These are phyloP conservation scores for Opeltia flavorubescens DNA, from an alignment of 495 filamentous ascomycete species.

Conservation along the genomic window DNA sequence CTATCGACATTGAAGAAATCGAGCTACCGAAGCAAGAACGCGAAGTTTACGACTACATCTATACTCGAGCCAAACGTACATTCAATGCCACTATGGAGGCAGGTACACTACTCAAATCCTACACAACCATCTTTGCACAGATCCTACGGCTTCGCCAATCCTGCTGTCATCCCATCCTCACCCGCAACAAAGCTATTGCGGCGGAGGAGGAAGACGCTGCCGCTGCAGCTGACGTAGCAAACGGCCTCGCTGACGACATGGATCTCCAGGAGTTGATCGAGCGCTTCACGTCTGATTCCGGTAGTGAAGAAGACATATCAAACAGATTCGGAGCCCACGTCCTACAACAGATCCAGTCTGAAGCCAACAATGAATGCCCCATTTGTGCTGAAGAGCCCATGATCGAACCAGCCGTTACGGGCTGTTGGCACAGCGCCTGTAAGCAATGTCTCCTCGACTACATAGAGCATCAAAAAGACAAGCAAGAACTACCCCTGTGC, in stretches of 20 bases:
- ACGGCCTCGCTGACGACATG: slow-evolving; percentile 88
- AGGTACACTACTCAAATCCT: slow-evolving; percentile 85
- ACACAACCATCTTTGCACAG: slow-evolving; percentile 92
- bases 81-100: slow-evolving; percentile 78
- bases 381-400: slow-evolving; percentile 92
- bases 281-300: slow-evolving; percentile 58
- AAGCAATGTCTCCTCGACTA: slow-evolving; percentile 80
- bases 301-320: slow-evolving; percentile 31
- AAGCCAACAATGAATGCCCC: slow-evolving; percentile 78
- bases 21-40: slow-evolving; percentile 72
- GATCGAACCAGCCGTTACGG: slow-evolving; percentile 82
- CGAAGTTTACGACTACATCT: slow-evolving; percentile 86
- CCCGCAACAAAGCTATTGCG: slow-evolving; percentile 68
- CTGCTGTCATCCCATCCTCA: slow-evolving; percentile 84
- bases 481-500: slow-evolving; percentile 59
- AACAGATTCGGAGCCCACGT: slow-evolving; percentile 71
- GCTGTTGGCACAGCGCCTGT: slow-evolving; percentile 94
- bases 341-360: slow-evolving; percentile 77
- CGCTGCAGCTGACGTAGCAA: slow-evolving; percentile 61
- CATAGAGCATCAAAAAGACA: slow-evolving; percentile 71
- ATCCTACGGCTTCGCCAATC: slow-evolving; percentile 87
- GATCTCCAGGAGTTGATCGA: slow-evolving; percentile 75
- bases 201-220: slow-evolving; percentile 80
- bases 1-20: slow-evolving; percentile 69
- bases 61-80: slow-evolving; percentile 62